Evolutionary conservation across 2,329 filamentous ascomycete genomes (phyloP).

Genomic region (Fusarium sarcochroum): DNA sequence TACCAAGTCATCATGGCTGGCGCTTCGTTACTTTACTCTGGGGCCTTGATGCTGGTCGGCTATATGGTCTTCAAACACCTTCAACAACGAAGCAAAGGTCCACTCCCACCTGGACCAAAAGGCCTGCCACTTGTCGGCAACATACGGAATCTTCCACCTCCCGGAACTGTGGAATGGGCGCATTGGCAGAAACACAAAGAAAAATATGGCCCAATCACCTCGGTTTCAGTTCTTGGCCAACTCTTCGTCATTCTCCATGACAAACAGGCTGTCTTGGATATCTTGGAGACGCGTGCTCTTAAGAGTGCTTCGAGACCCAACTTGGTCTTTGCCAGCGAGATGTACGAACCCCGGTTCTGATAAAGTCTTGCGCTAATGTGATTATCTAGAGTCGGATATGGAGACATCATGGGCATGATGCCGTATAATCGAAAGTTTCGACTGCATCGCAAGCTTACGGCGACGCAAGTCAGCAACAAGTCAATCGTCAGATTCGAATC

Average conservation of each 20-base stretch:
- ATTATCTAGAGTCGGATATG: conserved; percentile 4
- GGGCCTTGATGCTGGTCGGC: rapidly evolving
- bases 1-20: not conserved
- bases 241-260: conserved; percentile 59
- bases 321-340: conserved; percentile 11
- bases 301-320: conserved; percentile 22
- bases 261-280: conserved; percentile 49
- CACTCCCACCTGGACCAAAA: conserved; percentile 62
- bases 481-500: conserved; percentile 17
- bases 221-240: conserved; percentile 56
- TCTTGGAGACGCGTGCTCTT: not conserved
- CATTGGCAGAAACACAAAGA: conserved; percentile 58
- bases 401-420: conserved; percentile 30
- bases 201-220: conserved; percentile 54
- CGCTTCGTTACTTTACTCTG: not conserved
- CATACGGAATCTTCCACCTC: conserved; percentile 59
- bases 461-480: conserved; percentile 21
- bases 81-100: not conserved
- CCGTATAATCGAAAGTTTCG: conserved; percentile 13
- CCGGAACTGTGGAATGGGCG: conserved; percentile 51
- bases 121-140: conserved; percentile 64
- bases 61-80: not conserved
- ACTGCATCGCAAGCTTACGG: conserved; percentile 26
- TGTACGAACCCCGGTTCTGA: not conserved
- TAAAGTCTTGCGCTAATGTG: rapidly evolving